Percentiles rank a stretch among this genome's conserved stretches.
Conservation (phyloP, 2,329 filamentous ascomycete genomes). For the Alternaria panax region DNA sequence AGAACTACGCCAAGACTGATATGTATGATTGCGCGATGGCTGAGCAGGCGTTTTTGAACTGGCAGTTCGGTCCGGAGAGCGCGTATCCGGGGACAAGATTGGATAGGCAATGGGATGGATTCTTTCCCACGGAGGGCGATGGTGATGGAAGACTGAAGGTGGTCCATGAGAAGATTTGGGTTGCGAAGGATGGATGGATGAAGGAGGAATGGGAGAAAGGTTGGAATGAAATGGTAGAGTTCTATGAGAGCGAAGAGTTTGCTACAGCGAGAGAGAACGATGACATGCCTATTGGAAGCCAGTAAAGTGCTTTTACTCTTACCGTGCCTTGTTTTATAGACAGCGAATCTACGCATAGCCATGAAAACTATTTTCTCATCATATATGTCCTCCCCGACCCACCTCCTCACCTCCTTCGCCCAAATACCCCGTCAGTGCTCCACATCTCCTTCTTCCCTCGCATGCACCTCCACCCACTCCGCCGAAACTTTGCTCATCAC, state of each 20-base stretch:
- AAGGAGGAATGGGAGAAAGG: slow-evolving; percentile 34
- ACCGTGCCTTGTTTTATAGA: neutral
- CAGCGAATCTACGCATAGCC: neutral
- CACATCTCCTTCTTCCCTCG: neutral
- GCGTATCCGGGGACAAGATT: slow-evolving; percentile 38
- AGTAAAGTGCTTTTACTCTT: neutral
- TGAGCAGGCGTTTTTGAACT: slow-evolving; percentile 46
- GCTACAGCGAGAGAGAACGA: slow-evolving; percentile 18
- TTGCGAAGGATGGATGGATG: slow-evolving; percentile 26
- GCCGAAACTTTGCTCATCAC: neutral
- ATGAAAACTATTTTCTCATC: neutral
- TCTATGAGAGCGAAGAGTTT: slow-evolving; percentile 36
- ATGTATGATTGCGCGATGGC: slow-evolving; percentile 42
- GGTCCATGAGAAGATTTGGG: slow-evolving; percentile 49
- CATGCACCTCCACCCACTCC: neutral
- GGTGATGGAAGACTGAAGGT: slow-evolving; percentile 39
- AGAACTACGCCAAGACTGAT: slow-evolving; percentile 43
- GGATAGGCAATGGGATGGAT: slow-evolving; percentile 39
- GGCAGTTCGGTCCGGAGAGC: slow-evolving; percentile 39
- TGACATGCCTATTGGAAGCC: neutral
- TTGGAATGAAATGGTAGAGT: slow-evolving; percentile 38
- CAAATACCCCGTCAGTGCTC: neutral
- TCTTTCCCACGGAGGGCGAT: slow-evolving; percentile 31
- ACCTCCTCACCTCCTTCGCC: neutral
- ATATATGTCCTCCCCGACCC: neutral